phyloP scores from a whole-genome alignment of 371 early-diverging fungal species.

The Mortierella sp. region DNA sequence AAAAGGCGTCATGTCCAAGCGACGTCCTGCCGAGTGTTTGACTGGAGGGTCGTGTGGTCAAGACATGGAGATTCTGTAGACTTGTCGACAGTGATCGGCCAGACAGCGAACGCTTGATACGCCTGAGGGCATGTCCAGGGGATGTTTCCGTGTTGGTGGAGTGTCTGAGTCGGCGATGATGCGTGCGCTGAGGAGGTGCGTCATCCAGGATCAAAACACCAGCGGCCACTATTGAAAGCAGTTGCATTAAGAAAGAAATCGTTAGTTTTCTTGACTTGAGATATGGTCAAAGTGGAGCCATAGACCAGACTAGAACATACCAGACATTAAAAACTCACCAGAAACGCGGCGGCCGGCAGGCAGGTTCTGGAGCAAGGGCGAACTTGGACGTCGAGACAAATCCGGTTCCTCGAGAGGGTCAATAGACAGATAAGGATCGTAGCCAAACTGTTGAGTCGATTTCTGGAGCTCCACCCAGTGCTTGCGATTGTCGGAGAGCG shows the following conservation, averaged over 20 bases:
- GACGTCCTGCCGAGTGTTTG: conserved; percentile 9
- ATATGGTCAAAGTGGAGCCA: not conserved
- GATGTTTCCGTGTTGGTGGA: conserved; percentile 49
- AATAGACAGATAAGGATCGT: conserved; percentile 39
- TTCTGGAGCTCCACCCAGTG: conserved; percentile 46
- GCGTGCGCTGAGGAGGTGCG: conserved; percentile 16
- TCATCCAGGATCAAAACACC: conserved; percentile 51
- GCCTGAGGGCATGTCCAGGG: conserved; percentile 22
- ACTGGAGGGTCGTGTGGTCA: conserved; percentile 23
- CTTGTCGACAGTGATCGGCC: conserved; percentile 40
- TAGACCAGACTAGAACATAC: not conserved
- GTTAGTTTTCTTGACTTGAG: not conserved
- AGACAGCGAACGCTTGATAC: conserved; percentile 45
- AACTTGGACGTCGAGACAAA: conserved; percentile 22
- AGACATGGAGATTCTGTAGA: conserved; percentile 38
- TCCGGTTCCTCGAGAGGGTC: conserved; percentile 42
- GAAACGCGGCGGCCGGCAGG: conserved; percentile 44
- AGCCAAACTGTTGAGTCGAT: conserved; percentile 28
- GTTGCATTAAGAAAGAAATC: not conserved
- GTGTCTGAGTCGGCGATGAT: conserved; percentile 46
- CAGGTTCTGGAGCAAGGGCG: conserved; percentile 11
- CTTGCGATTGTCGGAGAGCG: conserved; percentile 27
- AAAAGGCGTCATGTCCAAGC: conserved; percentile 19
- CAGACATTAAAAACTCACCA: conserved; percentile 17
- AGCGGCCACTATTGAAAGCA: conserved; percentile 41